These are phyloP conservation scores for Xylaria sp. DNA, from an alignment of 2,329 filamentous ascomycete species.

Conservation along the genomic window DNA sequence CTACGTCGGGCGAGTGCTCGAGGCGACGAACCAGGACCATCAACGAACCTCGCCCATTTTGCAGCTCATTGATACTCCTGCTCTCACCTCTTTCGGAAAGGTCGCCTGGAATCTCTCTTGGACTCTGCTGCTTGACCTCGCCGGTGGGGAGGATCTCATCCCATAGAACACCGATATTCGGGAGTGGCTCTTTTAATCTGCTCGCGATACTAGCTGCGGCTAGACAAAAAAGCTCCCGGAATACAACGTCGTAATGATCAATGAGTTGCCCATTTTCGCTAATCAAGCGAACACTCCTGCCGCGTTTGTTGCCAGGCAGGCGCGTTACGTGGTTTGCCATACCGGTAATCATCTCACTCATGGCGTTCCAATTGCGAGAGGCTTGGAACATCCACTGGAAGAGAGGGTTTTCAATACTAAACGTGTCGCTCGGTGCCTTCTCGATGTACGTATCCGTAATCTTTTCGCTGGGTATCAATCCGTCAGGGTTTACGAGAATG, in stretches of 20 bases:
- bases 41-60: conserved; percentile 77
- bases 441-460: conserved; percentile 83
- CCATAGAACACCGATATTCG: conserved; percentile 75
- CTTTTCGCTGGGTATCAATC: conserved; percentile 76
- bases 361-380: conserved; percentile 78
- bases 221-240: conserved; percentile 85
- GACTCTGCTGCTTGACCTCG: conserved; percentile 42
- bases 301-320: conserved; percentile 55
- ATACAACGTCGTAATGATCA: conserved; percentile 78
- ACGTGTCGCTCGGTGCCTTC: conserved; percentile 76
- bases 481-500: conserved; percentile 76
- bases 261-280: conserved; percentile 68
- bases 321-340: conserved; percentile 78
- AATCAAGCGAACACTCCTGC: conserved; percentile 58
- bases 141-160: conserved; percentile 80
- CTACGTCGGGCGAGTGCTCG: conserved; percentile 66
- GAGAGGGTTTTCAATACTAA: conserved; percentile 79
- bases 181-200: conserved; percentile 71
- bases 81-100: conserved; percentile 35
- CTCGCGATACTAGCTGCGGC: conserved; percentile 80
- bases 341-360: conserved; percentile 73
- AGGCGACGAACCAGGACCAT: conserved; percentile 81
- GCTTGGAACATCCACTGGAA: conserved; percentile 91
- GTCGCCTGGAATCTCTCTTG: conserved; percentile 4
- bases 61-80: conserved; percentile 42